Evolutionary conservation across 176 grass and related monocot species (phyloP), one percentile per base, ranked within the genome.

Genomic region (Oryza brachyantha): DNA sequence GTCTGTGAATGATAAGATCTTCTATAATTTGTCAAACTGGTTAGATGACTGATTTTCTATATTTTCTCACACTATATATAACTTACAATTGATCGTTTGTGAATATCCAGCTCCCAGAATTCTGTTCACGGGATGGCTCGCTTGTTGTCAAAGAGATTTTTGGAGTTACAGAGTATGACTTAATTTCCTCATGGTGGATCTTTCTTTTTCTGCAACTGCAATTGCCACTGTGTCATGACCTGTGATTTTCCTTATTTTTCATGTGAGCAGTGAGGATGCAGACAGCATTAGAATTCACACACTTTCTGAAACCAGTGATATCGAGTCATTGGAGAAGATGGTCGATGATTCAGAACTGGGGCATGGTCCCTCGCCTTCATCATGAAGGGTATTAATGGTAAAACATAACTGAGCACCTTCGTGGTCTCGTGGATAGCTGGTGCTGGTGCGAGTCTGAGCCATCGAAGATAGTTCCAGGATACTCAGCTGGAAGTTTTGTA

Each of bases 81-180:
- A 21, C 16, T 52, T 19, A 19, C 70, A 76, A 84, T 32, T 25
- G 13, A 60, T 71, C 80, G 0, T 61, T 73, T 86, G 75, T 75
- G 45, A 43, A 79, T 62, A 28, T 90, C 24, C 85, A 98, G 95
- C 90, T 99, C 74, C 92, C 86, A 6, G 96, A 99, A 66, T 95
- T 99, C 81, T 95, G 90, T 83, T 89, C 92, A 38, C 85, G 72
- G 26, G 88, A 91, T 70, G 83, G 84, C 86, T 95, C 92, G 27
- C 81, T 99, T 60, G 87, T 93, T 61, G 74, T 93, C 75, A 99
- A 99, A 74, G 96, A 99, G 80, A 95, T 95, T 65, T 99, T 95
- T 76, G 92, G 96, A 71, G 96, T 95, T 72, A 95, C 90, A 87
- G 96, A 99, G 96, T 99, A 99, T 54, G 87, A 25, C 29, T 41